These are phyloP conservation scores for Cryptomeria japonica DNA, from an alignment of 75 land plant species.

Conservation along the genomic window DNA sequence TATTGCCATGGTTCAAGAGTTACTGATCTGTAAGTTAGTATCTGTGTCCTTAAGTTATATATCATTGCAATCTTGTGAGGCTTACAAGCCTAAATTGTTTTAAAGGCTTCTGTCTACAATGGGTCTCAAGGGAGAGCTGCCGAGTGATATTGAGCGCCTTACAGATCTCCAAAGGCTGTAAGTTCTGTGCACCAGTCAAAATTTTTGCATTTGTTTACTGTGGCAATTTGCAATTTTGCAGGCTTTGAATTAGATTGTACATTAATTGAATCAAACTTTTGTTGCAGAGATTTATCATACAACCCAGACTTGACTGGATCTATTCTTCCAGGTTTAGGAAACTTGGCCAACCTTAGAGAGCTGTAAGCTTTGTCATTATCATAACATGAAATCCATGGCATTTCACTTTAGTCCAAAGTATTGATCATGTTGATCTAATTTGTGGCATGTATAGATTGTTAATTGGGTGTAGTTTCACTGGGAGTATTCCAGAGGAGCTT, in stretches of 20 bases:
- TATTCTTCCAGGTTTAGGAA: constrained; percentile 33
- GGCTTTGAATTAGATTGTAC: neutral
- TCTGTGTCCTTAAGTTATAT: too few species aligned
- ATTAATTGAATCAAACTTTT: neutral
- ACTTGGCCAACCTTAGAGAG: constrained; percentile 31
- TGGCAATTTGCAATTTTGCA: too few species aligned
- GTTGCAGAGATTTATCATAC: constrained; percentile 55
- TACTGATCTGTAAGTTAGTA: constrained; percentile 23
- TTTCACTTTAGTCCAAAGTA: neutral
- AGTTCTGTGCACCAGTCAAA: neutral
- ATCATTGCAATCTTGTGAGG: constrained; percentile 19
- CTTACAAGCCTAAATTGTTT: too few species aligned
- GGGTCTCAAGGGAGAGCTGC: constrained; percentile 42
- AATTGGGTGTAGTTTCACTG: constrained; percentile 51
- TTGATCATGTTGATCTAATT: neutral
- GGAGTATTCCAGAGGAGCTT: constrained; percentile 46
- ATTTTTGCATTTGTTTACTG: neutral
- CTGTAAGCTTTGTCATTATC: constrained; percentile 33
- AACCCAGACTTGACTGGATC: constrained; percentile 50
- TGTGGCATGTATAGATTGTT: constrained; percentile 34
- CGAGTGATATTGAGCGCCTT: constrained; percentile 44
- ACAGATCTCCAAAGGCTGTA: constrained; percentile 17
- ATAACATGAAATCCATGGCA: neutral
- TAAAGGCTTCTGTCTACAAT: constrained; percentile 15
- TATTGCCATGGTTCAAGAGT: constrained; percentile 47